phyloP scores from a whole-genome alignment of 1,139 yeast genomes.

The Pichia sp. region DNA sequence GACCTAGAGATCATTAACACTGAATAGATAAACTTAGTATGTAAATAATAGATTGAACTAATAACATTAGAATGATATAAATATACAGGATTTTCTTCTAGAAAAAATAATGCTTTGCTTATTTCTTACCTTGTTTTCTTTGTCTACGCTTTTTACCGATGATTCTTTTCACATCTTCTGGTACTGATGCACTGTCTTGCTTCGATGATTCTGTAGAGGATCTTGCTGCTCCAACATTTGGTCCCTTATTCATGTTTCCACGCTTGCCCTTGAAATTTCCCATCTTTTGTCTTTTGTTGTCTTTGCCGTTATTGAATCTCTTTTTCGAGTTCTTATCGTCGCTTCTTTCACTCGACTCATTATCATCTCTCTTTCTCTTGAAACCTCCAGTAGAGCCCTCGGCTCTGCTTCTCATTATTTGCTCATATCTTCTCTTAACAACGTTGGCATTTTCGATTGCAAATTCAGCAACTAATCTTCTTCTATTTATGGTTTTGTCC shows the following conservation, averaged over 20 bases:
- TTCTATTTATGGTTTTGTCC: conserved; percentile 50
- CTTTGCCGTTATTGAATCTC: conserved; percentile 11
- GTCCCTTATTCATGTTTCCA: conserved; percentile 47
- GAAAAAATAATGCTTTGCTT: not conserved
- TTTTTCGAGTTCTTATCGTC: conserved; percentile 20
- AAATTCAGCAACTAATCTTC: conserved; percentile 88
- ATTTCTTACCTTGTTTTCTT: conserved; percentile 40
- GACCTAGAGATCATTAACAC: conserved; percentile 42
- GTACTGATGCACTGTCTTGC: conserved; percentile 16
- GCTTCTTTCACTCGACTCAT: conserved; percentile 17
- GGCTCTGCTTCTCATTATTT: conserved; percentile 36
- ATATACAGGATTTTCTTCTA: not conserved
- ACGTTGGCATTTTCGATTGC: conserved; percentile 95
- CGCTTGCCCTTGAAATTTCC: conserved; percentile 32
- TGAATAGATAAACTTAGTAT: conserved; percentile 33
- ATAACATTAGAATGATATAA: not conserved
- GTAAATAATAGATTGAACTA: not conserved
- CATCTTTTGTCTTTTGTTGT: conserved; percentile 8
- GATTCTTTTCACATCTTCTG: conserved; percentile 53
- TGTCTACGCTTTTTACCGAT: conserved; percentile 69
- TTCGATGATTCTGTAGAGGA: conserved; percentile 24
- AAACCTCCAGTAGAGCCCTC: conserved; percentile 33
- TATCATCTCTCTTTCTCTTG: conserved; percentile 30
- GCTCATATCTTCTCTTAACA: conserved; percentile 82
- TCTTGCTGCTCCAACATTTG: conserved; percentile 27